phyloP scores from a whole-genome alignment of 768 basidiomycete species.

The Tricholoma sp. region DNA sequence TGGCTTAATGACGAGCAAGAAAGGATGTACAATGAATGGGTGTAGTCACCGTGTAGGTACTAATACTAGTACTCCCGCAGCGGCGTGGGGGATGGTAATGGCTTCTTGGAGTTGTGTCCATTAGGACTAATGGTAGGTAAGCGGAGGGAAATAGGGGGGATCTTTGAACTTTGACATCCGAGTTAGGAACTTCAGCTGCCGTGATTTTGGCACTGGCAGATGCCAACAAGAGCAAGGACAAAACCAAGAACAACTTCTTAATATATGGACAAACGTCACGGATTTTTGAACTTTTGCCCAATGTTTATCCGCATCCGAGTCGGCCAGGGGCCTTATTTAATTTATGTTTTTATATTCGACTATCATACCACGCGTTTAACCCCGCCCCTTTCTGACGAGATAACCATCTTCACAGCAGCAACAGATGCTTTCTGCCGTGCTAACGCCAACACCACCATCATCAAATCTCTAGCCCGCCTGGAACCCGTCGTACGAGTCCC shows the following conservation, averaged over 20 bases:
- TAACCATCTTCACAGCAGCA: slow-evolving; percentile 86
- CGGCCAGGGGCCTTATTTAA: no score
- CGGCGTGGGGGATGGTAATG: neutral
- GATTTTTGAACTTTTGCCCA: no score
- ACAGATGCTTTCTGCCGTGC: slow-evolving; percentile 83
- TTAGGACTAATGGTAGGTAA: neutral
- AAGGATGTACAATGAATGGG: neutral
- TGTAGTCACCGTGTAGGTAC: neutral
- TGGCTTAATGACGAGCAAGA: neutral
- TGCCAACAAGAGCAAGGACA: neutral
- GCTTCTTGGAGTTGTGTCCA: neutral
- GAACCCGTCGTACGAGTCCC: slow-evolving; percentile 60
- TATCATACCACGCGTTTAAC: no score
- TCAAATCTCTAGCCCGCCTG: slow-evolving; percentile 63
- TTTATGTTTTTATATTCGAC: no score
- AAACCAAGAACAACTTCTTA: no score
- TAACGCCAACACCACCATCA: slow-evolving; percentile 74
- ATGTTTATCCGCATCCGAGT: no score
- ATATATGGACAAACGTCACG: no score
- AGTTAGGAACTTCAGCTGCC: neutral
- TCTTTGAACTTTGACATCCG: neutral
- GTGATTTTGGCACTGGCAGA: neutral
- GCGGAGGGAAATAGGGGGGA: neutral
- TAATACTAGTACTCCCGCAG: neutral
- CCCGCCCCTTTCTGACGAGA: slow-evolving; percentile 66